A percentile compares a stretch with the other conserved stretches of the same genome.
Evolutionary conservation across 805 yeast genomes (phyloP).

Genomic region (Maudiozyma serrabonitensis): DNA sequence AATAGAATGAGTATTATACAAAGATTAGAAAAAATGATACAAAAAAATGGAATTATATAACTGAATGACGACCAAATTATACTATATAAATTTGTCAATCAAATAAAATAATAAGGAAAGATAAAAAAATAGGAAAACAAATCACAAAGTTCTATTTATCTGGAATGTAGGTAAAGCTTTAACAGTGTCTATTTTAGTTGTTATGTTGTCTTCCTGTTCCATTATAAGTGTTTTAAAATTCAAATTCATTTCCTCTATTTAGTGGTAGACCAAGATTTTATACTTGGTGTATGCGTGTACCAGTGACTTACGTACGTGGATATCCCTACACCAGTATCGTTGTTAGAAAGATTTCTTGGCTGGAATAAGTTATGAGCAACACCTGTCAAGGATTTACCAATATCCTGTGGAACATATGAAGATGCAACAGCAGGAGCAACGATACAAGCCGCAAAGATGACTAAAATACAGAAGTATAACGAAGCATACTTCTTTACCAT

Average conservation of each 20-base stretch:
- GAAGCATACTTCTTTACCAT: constrained; percentile 91
- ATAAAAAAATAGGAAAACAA: not conserved
- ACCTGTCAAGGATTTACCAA: constrained; percentile 30
- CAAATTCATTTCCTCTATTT: constrained; percentile 10
- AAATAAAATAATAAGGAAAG: not conserved
- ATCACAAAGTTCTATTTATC: not conserved
- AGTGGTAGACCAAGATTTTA: constrained; percentile 47
- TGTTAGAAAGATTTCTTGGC: constrained; percentile 72
- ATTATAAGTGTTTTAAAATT: not conserved
- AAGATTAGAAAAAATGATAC: not conserved
- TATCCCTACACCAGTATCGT: constrained; percentile 62
- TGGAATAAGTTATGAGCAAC: constrained; percentile 67
- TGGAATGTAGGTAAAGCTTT: not conserved
- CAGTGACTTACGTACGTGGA: constrained; percentile 28
- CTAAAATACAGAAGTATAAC: constrained; percentile 62
- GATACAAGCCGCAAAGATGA: constrained; percentile 64
- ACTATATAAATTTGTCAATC: not conserved
- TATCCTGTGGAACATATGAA: constrained; percentile 33
- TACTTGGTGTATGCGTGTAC: constrained; percentile 43
- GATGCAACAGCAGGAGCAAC: constrained; percentile 90
- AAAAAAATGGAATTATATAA: not conserved
- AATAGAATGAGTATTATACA: constrained; percentile 1
- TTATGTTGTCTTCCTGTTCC: not conserved
- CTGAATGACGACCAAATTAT: not conserved
- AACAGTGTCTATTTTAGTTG: not conserved